Evolutionary conservation across 768 basidiomycete genomes (phyloP), one percentile per base, ranked within the genome.

Genomic region (Sarcomyxa edulis): DNA sequence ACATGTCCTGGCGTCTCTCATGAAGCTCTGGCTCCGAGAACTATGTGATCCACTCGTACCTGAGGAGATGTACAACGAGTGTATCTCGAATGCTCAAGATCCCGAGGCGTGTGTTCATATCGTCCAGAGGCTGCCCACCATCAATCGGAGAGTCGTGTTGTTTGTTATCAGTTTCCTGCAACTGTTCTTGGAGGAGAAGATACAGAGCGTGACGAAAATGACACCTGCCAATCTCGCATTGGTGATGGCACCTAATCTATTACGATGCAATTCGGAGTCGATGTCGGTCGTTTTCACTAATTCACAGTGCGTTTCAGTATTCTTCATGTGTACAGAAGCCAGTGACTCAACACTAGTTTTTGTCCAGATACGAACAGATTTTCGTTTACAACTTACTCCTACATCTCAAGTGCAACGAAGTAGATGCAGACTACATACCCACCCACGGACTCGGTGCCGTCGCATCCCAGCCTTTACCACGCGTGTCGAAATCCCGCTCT

Each of bases 11-110:
- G 88, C 91, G 6, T 91, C 90, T 2, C 68, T 95, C 27, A 73
- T 95, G 61, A 96, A 97, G 63, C 72, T 94, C 6, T 97, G 92
- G 92, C 68, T 96, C 14, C 77, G 94, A 31, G 94, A 97, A 56
- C 75, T 97, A 16, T 76, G 83, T 48, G 88, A 93, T 45, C 94
- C 94, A n/a, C 72, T 96, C 30, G 76, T 97, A 10, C 94, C 94
- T 6, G 78, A 86, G 44, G 85, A 90, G 58, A 65, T 90, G 67
- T 97, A 95, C 68, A 90, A 95, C 53, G 87, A 91, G 49, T 93
- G 90, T 50, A 77, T 95, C 37, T 71, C 73, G 24, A 71, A 68
- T 38, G 72, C 89, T 3, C 67, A 75, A 27, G 77, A 87, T 28
- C 74, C 84, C 1, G 64, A 73, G 8, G 76, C 78, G 5, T 86